Evolutionary conservation across 371 early-diverging fungal genomes (phyloP), one percentile per base, ranked within the genome.

Genomic region (Zychaea mexicana): DNA sequence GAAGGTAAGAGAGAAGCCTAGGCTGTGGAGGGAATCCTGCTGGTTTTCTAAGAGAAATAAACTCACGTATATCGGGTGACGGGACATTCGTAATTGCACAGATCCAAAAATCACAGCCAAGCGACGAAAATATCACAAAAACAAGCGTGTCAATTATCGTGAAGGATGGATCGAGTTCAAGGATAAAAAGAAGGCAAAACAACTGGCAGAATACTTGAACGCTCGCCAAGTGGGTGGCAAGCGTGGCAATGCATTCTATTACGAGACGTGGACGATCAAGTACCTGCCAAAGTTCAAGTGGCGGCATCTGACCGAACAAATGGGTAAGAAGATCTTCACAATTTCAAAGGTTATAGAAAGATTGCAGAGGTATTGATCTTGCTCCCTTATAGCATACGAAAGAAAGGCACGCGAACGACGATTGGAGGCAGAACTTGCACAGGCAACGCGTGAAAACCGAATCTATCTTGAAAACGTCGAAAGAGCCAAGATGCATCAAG

Each of bases 111-210:
- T 60, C 39, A 55, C 55, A 30, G 55, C 55, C 12, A 30, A 33
- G 13, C 55, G 55, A 45, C 13, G 38, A 45, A 32, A 53, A 26
- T 28, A n/a, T 5, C 36, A 58, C 28, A 58, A 45, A 10, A 39
- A 46, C 10, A 58, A 58, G 38, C 56, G 32, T 30, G 53, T 54
- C 10, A 32, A 19, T 24, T 98, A 85, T 69, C 86, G 86, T 0
- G 98, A 98, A 74, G 99, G 98, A 7, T 98, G 99, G 99, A 88
- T 98, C 5, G 99, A 98, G 76, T 98, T 98, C 73, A 77, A 78
- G 60, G 93, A 95, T 74, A 97, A 97, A 74, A 87, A 85, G 57
- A 81, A 84, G 15, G 98, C 96, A n/a, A 91, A 94, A 67, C 73
- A 77, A 12, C 83, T 90, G 3, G 98, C 96, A 0, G 77, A 71